Conservation (phyloP, 768 basidiomycete genomes). For the Suillus alpinus region DNA sequence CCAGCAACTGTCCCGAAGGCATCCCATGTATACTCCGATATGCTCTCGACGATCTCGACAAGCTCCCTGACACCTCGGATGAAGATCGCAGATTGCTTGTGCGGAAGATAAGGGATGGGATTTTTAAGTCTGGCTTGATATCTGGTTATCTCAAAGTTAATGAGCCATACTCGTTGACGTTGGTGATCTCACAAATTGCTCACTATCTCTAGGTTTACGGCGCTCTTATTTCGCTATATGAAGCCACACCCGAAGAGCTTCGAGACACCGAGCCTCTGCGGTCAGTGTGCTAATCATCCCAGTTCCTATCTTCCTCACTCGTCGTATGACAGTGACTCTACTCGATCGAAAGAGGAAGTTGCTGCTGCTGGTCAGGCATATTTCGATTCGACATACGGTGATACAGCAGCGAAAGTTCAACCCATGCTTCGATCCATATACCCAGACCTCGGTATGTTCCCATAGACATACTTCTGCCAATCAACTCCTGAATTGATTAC, state of each 20-base stretch:
- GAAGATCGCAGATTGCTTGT: conserved; percentile 43
- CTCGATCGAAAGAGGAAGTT: conserved; percentile 42
- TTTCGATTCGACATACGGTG: conserved; percentile 54
- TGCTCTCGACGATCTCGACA: conserved; percentile 43
- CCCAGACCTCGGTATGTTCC: conserved; percentile 58
- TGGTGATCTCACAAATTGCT: neutral
- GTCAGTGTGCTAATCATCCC: conserved; percentile 28
- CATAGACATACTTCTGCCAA: neutral
- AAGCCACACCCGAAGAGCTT: conserved; percentile 50
- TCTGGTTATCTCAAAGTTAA: conserved; percentile 57
- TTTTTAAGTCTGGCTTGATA: conserved; percentile 60
- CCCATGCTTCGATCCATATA: conserved; percentile 47
- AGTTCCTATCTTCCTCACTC: neutral
- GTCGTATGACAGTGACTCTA: conserved; percentile 34
- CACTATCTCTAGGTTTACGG: conserved; percentile 52
- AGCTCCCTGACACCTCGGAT: conserved; percentile 19
- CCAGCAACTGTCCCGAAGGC: conserved; percentile 57
- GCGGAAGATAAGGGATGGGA: conserved; percentile 55
- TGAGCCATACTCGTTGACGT: neutral
- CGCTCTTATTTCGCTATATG: conserved; percentile 47
- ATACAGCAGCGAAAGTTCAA: conserved; percentile 49
- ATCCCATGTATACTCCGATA: conserved; percentile 54
- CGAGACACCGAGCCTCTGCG: conserved; percentile 46
- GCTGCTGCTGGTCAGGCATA: conserved; percentile 38
- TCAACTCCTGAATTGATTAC: neutral